Evolutionary conservation across 495 filamentous ascomycete genomes (phyloP).

Genomic region (Neurospora terricola): DNA sequence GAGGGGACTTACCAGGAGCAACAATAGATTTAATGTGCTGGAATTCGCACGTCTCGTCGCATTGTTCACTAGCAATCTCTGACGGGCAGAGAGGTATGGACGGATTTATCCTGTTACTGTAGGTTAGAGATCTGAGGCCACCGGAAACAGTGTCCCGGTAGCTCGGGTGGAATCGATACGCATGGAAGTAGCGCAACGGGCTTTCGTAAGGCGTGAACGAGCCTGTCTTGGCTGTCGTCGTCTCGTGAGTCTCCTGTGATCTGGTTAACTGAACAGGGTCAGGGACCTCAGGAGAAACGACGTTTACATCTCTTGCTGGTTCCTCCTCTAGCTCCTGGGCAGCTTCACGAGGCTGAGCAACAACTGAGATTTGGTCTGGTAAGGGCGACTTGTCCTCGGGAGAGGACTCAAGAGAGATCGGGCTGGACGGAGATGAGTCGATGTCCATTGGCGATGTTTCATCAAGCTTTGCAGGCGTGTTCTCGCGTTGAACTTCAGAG

Average conservation of each 20-base stretch:
- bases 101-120: constrained; percentile 77
- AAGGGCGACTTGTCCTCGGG: constrained; percentile 7
- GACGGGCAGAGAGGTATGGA: constrained; percentile 61
- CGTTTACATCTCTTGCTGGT: constrained; percentile 24
- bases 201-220: constrained; percentile 68
- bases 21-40: constrained; percentile 77
- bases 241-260: constrained; percentile 3
- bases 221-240: constrained; percentile 1
- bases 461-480: constrained; percentile 1
- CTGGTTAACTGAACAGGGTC: constrained; percentile 8
- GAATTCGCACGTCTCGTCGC: constrained; percentile 62
- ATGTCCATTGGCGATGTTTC: constrained; percentile 19
- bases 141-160: constrained; percentile 58
- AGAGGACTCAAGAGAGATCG: constrained; percentile 11
- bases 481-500: not conserved
- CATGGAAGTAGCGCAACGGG: constrained; percentile 70
- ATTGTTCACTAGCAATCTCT: constrained; percentile 63
- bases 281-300: constrained; percentile 14
- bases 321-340: constrained; percentile 18
- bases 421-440: constrained; percentile 15
- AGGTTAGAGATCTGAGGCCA: constrained; percentile 83
- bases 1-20: constrained; percentile 64
- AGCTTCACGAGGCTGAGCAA: constrained; percentile 15
- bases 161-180: constrained; percentile 78
- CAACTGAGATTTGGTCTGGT: constrained; percentile 19